Base-by-base conservation (phyloP, 2,329 filamentous ascomycete genomes). In the Penicillium expansum region DNA sequence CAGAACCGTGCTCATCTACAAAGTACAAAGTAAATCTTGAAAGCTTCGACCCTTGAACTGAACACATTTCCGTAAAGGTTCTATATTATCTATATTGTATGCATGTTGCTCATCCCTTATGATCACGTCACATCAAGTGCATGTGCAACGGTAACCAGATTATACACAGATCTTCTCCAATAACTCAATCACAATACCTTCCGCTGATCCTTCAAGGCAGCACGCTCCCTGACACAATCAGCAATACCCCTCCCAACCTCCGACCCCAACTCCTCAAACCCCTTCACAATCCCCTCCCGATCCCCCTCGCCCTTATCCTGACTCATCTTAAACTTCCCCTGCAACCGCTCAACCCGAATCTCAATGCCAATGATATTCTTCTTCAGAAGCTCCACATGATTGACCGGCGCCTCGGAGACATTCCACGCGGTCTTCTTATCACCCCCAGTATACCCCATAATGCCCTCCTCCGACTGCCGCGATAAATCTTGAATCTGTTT, bases 291-390 rank as follows among this genome's bases (percentile, higher is more conserved):
- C n/a, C n/a, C n/a, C n/a, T n/a, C n/a, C n/a, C n/a, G n/a, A 65
- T 88, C 86, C 0, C 77, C 83, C 2, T 68, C 64, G 0, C 67
- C 55, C 76, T 80, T 76, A 65, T 87, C 85, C 71, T 88, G 85
- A 61, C 82, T 86, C 85, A 87, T 86, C 75, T 88, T 88, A 62
- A 82, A 86, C 73, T 87, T n/a, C 13, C 85, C 85, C 48, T 82
- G 80, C 33, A 88, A 67, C 5, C 77, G 67, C 0, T 79, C 77
- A 55, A 88, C 79, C 41, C 73, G 69, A 41, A 88, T 83, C 67
- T 87, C 83, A 14, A 88, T 78, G 0, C 85, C 85, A 32, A 86
- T 79, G 43, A 87, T 85, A 39, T 72, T 78, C 73, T 83, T 86
- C 69, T 80, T 81, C 65, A 86, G 61, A 11, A 87, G 62, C 8